Evolutionary conservation across 305 asterid genomes (phyloP).

Genomic region (Striga hermonthica): DNA sequence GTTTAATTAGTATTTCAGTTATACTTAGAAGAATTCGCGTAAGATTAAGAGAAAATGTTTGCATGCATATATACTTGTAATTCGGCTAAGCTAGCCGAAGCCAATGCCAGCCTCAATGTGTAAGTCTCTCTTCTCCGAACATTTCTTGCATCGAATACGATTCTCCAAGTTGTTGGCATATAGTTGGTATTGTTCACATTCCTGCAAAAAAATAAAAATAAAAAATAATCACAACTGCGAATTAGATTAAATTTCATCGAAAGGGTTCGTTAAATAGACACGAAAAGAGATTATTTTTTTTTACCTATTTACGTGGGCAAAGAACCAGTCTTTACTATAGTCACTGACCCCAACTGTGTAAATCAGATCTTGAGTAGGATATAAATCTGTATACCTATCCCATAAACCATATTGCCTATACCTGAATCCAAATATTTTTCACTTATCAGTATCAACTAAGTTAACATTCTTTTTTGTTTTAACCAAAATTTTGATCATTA

Average conservation of each 20-base stretch:
- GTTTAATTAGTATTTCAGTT: neutral
- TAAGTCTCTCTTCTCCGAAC: slow-evolving; percentile 34
- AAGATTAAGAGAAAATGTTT: neutral
- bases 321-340: slow-evolving; percentile 54
- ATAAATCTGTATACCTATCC: slow-evolving; percentile 51
- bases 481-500: slow-evolving; percentile 23
- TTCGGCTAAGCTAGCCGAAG: slow-evolving; percentile 46
- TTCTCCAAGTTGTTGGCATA: slow-evolving; percentile 55
- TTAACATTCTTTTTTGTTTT: neutral
- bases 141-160: slow-evolving; percentile 41
- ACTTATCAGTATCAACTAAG: neutral
- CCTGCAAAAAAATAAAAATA: slow-evolving; percentile 30
- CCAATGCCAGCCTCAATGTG: slow-evolving; percentile 55
- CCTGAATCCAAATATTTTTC: slow-evolving; percentile 28
- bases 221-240: neutral
- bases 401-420: slow-evolving; percentile 65
- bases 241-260: neutral
- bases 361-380: slow-evolving; percentile 46
- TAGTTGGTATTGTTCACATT: slow-evolving; percentile 25
- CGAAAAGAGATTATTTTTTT: neutral
- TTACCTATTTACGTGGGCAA: slow-evolving; percentile 60
- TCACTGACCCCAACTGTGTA: slow-evolving; percentile 50
- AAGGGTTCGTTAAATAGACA: neutral
- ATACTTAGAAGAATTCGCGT: neutral
- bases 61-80: slow-evolving; percentile 39